Evolutionary conservation across 2,329 filamentous ascomycete species (phyloP), one percentile per base, ranked within the genome.

Genomic region (Epichloe brachyelytri): DNA sequence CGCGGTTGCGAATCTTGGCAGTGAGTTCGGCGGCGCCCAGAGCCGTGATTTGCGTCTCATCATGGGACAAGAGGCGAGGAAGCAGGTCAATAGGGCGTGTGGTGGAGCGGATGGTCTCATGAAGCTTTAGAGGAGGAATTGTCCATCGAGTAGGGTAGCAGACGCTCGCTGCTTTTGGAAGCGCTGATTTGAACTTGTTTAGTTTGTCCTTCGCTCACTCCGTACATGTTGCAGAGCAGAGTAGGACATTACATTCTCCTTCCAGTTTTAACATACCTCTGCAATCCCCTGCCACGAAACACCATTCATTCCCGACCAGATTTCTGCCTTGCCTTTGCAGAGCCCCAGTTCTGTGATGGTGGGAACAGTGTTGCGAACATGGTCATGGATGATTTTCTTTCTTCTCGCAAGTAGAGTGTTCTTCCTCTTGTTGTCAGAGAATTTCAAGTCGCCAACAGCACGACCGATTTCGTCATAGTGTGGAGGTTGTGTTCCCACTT

Each of bases 11-110:
- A 4, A 62, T 51, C 34, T 56, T 55, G 30, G 30, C 38, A 0
- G 59, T 48, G 2, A 62, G 50, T 1, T 55, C 33, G 4, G 45
- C 41, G 1, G 58, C 58, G 17, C 38, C 54, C 8, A 55, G 53
- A 4, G 40, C 52, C 4, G 59, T 57, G 44, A 62, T 62, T 19
- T 58, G 51, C 19, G 58, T 39, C 44, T 62, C 60, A 30, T 52
- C 43, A 4, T 54, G 49, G 0, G 58, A 56, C 4, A 62, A 20
- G 8, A 55, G 22, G 33, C 52, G 45, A 8, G 51, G 51, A 1
- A 55, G 40, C 4, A 53, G 43, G 14, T 55, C 47, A 5, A 60
- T 20, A 3, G 46, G 49, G 4, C 51, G 36, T 1, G 33, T 55
- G 2, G 51, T 53, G n/a, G 53, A 52, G 40, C 52, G 50, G 20